phyloP scores from a whole-genome alignment of 352 stramenopile genomes.

The Phytophthora chlamydospora region DNA sequence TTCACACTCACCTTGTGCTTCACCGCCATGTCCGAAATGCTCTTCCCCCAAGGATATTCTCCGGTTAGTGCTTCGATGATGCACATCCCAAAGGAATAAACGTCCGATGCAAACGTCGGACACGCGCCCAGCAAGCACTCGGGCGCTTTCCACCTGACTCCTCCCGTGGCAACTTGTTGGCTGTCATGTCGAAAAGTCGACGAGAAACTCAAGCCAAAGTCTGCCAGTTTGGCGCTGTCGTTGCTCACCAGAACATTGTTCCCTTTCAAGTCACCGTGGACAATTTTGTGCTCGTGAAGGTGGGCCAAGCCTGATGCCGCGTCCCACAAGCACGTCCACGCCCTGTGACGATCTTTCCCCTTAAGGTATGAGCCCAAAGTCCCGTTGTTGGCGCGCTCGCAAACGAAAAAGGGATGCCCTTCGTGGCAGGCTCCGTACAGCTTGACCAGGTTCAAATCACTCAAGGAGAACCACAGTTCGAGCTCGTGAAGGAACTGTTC shows the following conservation, averaged over 20 bases:
- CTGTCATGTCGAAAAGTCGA: not conserved
- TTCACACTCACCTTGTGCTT: conserved; percentile 2
- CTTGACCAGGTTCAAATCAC: conserved; percentile 32
- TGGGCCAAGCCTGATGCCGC: conserved; percentile 14
- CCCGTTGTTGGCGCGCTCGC: conserved; percentile 21
- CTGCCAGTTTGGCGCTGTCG: conserved; percentile 13
- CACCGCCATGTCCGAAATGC: conserved; percentile 8
- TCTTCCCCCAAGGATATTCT: conserved; percentile 20
- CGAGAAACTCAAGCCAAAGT: conserved; percentile 31
- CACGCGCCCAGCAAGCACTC: conserved; percentile 9
- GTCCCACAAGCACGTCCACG: conserved; percentile 11
- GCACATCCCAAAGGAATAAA: conserved; percentile 34
- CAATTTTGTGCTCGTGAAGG: conserved; percentile 14
- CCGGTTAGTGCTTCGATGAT: conserved; percentile 30
- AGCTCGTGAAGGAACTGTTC: conserved; percentile 22
- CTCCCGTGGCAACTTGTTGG: not conserved
- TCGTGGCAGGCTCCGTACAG: conserved; percentile 42
- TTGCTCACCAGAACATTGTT: conserved; percentile 32
- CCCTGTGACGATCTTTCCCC: not conserved
- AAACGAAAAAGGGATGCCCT: conserved; percentile 30
- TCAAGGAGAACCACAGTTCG: conserved; percentile 28
- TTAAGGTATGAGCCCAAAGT: conserved; percentile 11
- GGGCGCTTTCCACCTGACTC: conserved; percentile 18
- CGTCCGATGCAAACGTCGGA: conserved; percentile 11
- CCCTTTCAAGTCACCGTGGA: conserved; percentile 26